These are phyloP conservation scores for Debaryomycetaceae sp. DNA, from an alignment of 1,139 yeast species.

Conservation along the genomic window DNA sequence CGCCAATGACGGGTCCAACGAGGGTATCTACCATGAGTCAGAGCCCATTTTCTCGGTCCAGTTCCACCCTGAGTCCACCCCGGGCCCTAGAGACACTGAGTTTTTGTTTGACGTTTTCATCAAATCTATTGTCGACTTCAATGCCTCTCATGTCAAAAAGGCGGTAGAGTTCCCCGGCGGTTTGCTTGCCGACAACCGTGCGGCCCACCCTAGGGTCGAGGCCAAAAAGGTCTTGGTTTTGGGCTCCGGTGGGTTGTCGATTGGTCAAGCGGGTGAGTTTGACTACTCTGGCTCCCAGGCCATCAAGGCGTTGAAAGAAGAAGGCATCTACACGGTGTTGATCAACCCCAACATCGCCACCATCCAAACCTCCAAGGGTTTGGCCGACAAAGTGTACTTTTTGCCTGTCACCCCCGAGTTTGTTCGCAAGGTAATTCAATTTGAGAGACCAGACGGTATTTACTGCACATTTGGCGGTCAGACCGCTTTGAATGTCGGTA, in stretches of 20 bases:
- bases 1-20: slow-evolving; percentile 96
- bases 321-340: slow-evolving; percentile 90
- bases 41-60: slow-evolving; percentile 97
- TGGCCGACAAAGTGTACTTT: slow-evolving; percentile 97
- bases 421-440: slow-evolving; percentile 89
- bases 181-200: slow-evolving; percentile 61
- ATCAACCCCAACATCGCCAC: slow-evolving; percentile 98
- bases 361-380: slow-evolving; percentile 95
- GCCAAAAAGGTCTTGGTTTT: slow-evolving; percentile 93
- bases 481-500: slow-evolving; percentile 95
- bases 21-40: slow-evolving; percentile 90
- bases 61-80: slow-evolving; percentile 99
- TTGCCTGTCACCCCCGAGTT: slow-evolving; percentile 95
- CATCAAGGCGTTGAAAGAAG: slow-evolving; percentile 92
- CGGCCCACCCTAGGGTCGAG: slow-evolving; percentile 67
- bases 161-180: slow-evolving; percentile 94
- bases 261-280: slow-evolving; percentile 99
- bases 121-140: slow-evolving; percentile 65
- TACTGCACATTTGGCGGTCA: slow-evolving; percentile 98
- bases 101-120: slow-evolving; percentile 93
- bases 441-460: slow-evolving; percentile 96
- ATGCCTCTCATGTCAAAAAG: slow-evolving; percentile 53
- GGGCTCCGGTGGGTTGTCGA: slow-evolving; percentile 98
- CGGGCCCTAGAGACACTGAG: slow-evolving; percentile 99
- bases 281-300: slow-evolving; percentile 98